phyloP scores from a whole-genome alignment of 2,329 filamentous ascomycete species.

The Madurella fahalii region DNA sequence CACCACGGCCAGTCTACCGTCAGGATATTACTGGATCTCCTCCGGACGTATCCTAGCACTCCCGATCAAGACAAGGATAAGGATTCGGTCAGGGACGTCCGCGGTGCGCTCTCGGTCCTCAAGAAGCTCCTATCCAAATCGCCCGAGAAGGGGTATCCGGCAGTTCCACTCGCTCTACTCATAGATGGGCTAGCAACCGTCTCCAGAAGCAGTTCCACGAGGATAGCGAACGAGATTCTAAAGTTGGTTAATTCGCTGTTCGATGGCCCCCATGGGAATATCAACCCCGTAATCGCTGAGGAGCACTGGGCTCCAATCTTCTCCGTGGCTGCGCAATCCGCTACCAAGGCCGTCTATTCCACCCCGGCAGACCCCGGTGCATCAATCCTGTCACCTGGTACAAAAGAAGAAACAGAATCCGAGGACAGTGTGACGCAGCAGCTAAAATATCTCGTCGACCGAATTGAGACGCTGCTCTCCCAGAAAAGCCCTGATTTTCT shows the following conservation, averaged over 20 bases:
- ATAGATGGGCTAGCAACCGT: constrained; percentile 54
- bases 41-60: constrained; percentile 46
- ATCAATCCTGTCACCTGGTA: constrained; percentile 20
- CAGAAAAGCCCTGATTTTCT: constrained; percentile 51
- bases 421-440: constrained; percentile 42
- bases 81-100: constrained; percentile 52
- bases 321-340: constrained; percentile 55
- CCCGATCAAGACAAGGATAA: constrained; percentile 37
- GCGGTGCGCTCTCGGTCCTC: constrained; percentile 60
- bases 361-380: constrained; percentile 21
- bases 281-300: constrained; percentile 56
- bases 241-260: constrained; percentile 55
- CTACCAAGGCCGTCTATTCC: constrained; percentile 30
- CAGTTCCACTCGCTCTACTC: constrained; percentile 55
- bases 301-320: constrained; percentile 64
- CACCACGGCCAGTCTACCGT: constrained; percentile 69
- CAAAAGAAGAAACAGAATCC: constrained; percentile 31
- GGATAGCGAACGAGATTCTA: constrained; percentile 45
- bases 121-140: constrained; percentile 59
- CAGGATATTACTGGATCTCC: constrained; percentile 59
- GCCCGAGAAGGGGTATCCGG: constrained; percentile 55
- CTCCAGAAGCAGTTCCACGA: constrained; percentile 42
- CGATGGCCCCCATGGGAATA: constrained; percentile 45
- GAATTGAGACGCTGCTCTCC: constrained; percentile 47
- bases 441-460: constrained; percentile 41